A percentile compares a stretch with the other conserved stretches of the same genome.
Conservation (phyloP, 805 yeast species). For the Saccharomyces cerevisiae region DNA sequence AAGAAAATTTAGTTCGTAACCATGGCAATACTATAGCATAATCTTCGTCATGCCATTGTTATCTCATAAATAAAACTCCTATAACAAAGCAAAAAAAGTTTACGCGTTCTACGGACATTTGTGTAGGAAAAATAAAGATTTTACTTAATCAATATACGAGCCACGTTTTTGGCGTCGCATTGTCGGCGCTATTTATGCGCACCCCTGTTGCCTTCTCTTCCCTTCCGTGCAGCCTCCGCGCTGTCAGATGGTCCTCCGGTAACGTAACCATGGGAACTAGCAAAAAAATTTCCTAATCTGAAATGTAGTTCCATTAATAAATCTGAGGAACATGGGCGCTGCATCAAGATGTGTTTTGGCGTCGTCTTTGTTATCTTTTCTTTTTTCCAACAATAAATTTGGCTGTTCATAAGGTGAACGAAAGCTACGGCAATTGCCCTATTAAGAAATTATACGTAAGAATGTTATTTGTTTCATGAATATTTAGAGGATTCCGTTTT, state of each 20-base stretch:
- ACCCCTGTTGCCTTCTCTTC: background rate
- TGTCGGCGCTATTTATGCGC: background rate
- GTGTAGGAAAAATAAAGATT: background rate
- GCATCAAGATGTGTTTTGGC: background rate
- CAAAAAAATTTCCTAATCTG: background rate
- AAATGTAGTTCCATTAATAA: background rate
- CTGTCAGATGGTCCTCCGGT: background rate
- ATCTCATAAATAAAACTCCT: background rate
- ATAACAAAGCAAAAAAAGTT: background rate
- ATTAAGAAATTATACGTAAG: background rate
- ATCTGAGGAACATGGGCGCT: background rate
- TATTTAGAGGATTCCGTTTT: background rate
- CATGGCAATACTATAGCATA: background rate
- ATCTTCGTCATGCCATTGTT: background rate
- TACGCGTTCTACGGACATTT: background rate
- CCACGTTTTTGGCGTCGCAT: slow-evolving; percentile 8
- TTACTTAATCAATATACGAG: slow-evolving; percentile 1
- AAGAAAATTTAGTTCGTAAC: background rate
- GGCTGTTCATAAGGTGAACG: background rate
- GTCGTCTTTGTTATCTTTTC: background rate
- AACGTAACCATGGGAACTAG: background rate
- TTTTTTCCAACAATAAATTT: background rate
- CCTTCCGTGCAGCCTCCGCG: background rate
- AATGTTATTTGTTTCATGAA: background rate
- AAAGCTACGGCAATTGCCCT: background rate